Conservation (phyloP, 2,329 filamentous ascomycete species). For the Fusarium tupiense region DNA sequence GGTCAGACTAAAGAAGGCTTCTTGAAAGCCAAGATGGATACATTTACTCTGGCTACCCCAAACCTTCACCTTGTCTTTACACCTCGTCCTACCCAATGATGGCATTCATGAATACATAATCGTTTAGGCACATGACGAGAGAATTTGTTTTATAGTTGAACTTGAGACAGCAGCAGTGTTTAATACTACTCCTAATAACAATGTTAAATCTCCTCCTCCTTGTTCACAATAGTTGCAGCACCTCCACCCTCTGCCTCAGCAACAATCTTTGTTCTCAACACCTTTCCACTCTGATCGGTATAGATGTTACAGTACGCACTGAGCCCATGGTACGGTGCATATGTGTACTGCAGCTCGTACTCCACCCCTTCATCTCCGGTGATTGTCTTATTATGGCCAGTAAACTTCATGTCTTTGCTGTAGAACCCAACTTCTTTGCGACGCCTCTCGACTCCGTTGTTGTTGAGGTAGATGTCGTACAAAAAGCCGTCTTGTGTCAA, state of each 20-base stretch:
- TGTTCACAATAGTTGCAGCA: conserved; percentile 20
- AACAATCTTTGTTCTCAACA: conserved; percentile 22
- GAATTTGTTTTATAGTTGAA: not conserved
- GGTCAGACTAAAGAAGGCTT: not conserved
- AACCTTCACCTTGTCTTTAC: not conserved
- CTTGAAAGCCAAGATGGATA: not conserved
- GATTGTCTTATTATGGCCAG: conserved; percentile 17
- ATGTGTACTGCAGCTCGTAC: conserved; percentile 23
- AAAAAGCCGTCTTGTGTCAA: conserved; percentile 22
- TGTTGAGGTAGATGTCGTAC: conserved; percentile 22
- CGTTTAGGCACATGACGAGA: not conserved
- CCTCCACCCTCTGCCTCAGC: conserved; percentile 24
- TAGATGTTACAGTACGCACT: conserved; percentile 24
- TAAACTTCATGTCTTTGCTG: conserved; percentile 26
- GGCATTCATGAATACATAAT: not conserved
- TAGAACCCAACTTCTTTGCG: conserved; percentile 25
- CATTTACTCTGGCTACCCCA: not conserved
- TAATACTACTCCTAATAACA: no score
- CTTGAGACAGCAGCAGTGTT: no score
- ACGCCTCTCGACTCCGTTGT: conserved; percentile 16
- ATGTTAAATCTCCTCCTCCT: conserved; percentile 4
- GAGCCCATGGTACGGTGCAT: conserved; percentile 17
- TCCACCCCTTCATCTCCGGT: not conserved
- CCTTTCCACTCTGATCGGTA: conserved; percentile 16
- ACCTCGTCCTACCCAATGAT: not conserved